Conservation (phyloP, 441 rosid genomes). For the Biscutella laevigata region DNA sequence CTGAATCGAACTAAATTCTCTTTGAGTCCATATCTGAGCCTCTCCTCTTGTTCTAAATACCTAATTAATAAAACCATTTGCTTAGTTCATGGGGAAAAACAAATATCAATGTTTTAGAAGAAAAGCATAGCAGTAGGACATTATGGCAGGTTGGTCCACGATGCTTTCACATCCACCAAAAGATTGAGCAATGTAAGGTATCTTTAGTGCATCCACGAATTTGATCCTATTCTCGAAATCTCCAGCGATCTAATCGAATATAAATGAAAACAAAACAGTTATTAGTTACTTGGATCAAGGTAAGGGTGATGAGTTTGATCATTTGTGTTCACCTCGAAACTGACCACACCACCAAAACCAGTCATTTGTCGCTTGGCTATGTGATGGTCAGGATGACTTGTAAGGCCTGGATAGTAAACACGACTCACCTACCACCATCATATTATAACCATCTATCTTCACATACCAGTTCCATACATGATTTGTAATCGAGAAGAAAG, state of each 20-base stretch:
- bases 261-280: too few species aligned
- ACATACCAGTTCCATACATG: background rate
- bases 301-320: background rate
- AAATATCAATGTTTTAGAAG: background rate
- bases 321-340: constrained; percentile 77
- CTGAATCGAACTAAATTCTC: constrained; percentile 49
- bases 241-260: constrained; percentile 48
- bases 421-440: constrained; percentile 49
- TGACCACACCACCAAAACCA: constrained; percentile 87
- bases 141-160: constrained; percentile 70
- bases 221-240: constrained; percentile 50
- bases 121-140: constrained; percentile 36
- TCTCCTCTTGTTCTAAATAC: constrained; percentile 57
- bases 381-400: constrained; percentile 74
- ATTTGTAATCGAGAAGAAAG: background rate
- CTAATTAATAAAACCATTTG: too few species aligned
- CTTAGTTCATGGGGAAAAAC: too few species aligned
- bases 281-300: background rate
- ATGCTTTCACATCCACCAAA: constrained; percentile 89
- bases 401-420: constrained; percentile 79
- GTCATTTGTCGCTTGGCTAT: constrained; percentile 83
- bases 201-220: constrained; percentile 70
- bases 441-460: too few species aligned
- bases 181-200: constrained; percentile 84
- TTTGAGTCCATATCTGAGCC: constrained; percentile 56